Evolutionary conservation across 164 flowering plant species (phyloP).

Genomic region (Macadamia tetraphylla): DNA sequence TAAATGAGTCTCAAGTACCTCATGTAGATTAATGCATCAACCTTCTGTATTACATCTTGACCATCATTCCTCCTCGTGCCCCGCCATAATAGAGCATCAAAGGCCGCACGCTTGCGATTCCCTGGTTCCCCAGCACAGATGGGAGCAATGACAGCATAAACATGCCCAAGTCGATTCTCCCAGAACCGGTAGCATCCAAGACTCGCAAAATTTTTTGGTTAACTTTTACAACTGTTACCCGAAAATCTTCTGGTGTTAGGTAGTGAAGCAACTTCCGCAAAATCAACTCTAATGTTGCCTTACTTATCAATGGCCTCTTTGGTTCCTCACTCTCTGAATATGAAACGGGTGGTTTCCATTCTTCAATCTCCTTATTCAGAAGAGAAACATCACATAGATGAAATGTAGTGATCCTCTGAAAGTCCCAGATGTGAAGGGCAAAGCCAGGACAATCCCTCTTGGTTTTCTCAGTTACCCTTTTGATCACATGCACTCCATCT

Average conservation of each 20-base stretch:
- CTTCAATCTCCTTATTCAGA: constrained; percentile 71
- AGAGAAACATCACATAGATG: constrained; percentile 66
- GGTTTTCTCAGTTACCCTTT: constrained; percentile 60
- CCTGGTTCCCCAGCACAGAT: constrained; percentile 69
- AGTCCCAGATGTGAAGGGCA: constrained; percentile 79
- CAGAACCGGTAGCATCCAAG: constrained; percentile 68
- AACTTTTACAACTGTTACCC: constrained; percentile 83
- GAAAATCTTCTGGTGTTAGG: constrained; percentile 87
- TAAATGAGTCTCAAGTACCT: constrained; percentile 74
- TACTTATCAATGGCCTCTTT: constrained; percentile 69
- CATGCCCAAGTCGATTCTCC: constrained; percentile 88
- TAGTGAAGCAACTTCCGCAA: constrained; percentile 63
- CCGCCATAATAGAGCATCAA: constrained; percentile 87
- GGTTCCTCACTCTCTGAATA: constrained; percentile 84
- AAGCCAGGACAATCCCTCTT: constrained; percentile 56
- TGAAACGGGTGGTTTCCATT: constrained; percentile 69
- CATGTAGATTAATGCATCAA: constrained; percentile 62
- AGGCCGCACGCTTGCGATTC: constrained; percentile 67
- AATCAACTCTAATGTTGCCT: constrained; percentile 72
- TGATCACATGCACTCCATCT: constrained; percentile 53
- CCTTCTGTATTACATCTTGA: constrained; percentile 48
- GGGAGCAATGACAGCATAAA: constrained; percentile 87
- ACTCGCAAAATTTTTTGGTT: constrained; percentile 72
- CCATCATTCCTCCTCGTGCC: constrained; percentile 54
- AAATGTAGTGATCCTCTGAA: constrained; percentile 83